These are phyloP conservation scores for Aspergillus jensenii DNA, from an alignment of 2,329 filamentous ascomycete species.

Conservation along the genomic window DNA sequence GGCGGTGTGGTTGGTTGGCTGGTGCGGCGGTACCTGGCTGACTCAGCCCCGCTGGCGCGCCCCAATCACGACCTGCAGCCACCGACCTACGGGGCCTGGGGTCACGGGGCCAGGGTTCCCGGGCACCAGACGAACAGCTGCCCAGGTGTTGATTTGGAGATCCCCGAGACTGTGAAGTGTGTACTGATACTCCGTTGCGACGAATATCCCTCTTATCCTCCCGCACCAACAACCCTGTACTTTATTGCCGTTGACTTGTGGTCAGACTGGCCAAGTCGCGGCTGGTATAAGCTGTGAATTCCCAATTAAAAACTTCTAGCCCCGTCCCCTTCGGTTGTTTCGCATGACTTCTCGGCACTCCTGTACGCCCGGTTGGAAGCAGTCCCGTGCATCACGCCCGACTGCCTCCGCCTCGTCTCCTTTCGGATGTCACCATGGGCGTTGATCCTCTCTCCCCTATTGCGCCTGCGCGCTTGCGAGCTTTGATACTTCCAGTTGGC, in stretches of 20 bases:
- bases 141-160: not conserved
- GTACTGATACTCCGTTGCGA: no score
- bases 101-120: not conserved
- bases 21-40: not conserved
- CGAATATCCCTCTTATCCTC: not conserved
- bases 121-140: not conserved
- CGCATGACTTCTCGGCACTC: slow-evolving; percentile 23
- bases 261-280: not conserved
- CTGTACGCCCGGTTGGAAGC: slow-evolving; percentile 29
- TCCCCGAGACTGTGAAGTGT: no score
- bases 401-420: slow-evolving; percentile 31
- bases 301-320: not conserved
- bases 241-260: not conserved
- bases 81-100: not conserved
- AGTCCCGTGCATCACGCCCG: slow-evolving; percentile 31
- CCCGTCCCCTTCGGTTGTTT: not conserved
- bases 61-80: not conserved
- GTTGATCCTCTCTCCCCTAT: slow-evolving; percentile 87
- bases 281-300: not conserved
- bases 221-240: not conserved
- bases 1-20: not conserved
- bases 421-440: slow-evolving; percentile 67
- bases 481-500: slow-evolving; percentile 81
- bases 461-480: slow-evolving; percentile 86
- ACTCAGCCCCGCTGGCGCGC: not conserved